Evolutionary conservation across 257 asterid species (phyloP), one percentile per base, ranked within the genome.

Genomic region (Solanum megistacrolobum): DNA sequence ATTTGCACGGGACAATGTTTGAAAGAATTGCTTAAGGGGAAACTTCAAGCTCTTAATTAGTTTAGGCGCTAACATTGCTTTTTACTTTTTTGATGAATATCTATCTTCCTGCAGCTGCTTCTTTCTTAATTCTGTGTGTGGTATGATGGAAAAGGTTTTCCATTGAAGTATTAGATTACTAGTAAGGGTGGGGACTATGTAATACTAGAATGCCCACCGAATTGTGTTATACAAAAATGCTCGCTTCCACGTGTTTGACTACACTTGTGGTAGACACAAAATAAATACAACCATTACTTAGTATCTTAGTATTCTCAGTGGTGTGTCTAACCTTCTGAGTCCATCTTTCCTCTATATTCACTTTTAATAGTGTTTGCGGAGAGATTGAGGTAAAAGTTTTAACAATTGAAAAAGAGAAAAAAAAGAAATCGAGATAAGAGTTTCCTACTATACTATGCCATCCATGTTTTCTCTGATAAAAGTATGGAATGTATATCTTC

Each of bases 341-440:
- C 21, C 41, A 29, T n/a, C 89, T 87, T 88, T 88, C 85, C 88
- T 35, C 69, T 86, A 76, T 88, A 9, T 5, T 83, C 31, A 13
- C 11, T 86, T 83, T 60, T 86, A 66, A 74, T 20, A 65, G 68
- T n/a, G 65, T 86, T 48, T 43, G 69, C 31, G 34, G 21, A 41
- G 34, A 27, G 75, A 35, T 88, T 75, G 16, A 75, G 89, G 90
- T 83, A 86, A 83, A 31, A 27, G 31, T 23, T 84, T 46, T 38
- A 0, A 25, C 3, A 10, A 74, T 7, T 9, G 23, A 32, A 72
- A 34, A 32, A 18, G 43, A 2, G 2, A 7, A 34, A 72, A 29
- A 29, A 32, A 55, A 20, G 3, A 73, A 23, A 34, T 73, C 46
- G 5, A 73, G 81, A 35, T 71, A 31, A 71, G 18, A 71, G 27